Conservation (phyloP, 1,284 basidiomycete species). For the Ceratobasidium sp. region DNA sequence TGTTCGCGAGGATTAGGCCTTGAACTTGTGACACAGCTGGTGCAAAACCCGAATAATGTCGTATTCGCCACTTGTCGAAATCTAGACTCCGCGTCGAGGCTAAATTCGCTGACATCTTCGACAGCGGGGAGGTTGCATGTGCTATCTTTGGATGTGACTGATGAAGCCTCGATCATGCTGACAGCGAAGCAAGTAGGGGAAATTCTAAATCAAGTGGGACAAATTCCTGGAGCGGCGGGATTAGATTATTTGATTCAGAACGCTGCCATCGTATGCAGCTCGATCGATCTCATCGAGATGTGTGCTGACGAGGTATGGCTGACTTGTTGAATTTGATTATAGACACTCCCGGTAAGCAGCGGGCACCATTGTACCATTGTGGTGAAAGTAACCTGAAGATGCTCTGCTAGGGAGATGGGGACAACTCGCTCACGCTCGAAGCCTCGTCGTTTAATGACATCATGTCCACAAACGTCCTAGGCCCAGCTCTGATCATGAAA, state of each 20-base stretch:
- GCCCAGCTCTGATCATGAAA: slow-evolving; percentile 50
- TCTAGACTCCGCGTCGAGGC: slow-evolving; percentile 48
- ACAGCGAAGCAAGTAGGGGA: slow-evolving; percentile 46
- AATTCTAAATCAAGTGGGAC: slow-evolving; percentile 45
- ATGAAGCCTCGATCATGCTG: slow-evolving; percentile 47
- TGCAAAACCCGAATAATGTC: slow-evolving; percentile 49
- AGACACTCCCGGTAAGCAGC: neutral
- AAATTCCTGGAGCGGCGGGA: slow-evolving; percentile 42
- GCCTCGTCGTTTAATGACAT: slow-evolving; percentile 24
- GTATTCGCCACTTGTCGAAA: slow-evolving; percentile 54
- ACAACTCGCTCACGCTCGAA: slow-evolving; percentile 27
- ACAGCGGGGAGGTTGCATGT: slow-evolving; percentile 50
- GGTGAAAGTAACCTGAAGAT: slow-evolving; percentile 37
- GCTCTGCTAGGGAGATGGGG: slow-evolving; percentile 38
- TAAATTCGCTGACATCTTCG: slow-evolving; percentile 46
- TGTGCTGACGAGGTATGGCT: neutral
- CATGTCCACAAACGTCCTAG: slow-evolving; percentile 49
- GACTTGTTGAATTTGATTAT: neutral
- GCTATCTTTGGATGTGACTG: slow-evolving; percentile 50
- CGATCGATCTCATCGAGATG: neutral
- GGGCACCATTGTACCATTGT: neutral
- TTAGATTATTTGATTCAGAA: slow-evolving; percentile 55
- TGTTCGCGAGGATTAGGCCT: slow-evolving; percentile 54
- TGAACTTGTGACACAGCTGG: slow-evolving; percentile 52
- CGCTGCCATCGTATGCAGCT: slow-evolving; percentile 51